Base-by-base conservation (phyloP, 176 grass and related monocot species). In the Tuctoria greenei region DNA sequence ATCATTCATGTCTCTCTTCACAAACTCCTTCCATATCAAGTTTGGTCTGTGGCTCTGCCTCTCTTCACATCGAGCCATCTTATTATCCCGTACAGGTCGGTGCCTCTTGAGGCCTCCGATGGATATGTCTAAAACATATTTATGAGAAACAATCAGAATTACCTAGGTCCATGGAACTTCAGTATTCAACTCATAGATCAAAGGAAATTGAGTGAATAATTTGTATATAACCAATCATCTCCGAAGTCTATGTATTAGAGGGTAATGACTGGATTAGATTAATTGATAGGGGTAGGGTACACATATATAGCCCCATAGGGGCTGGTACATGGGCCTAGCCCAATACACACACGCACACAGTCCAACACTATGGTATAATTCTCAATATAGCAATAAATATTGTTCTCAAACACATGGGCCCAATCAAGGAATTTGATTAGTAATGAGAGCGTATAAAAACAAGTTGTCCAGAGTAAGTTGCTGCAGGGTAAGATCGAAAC, bases 341-440 rank as follows among this genome's bases (percentile, higher is more conserved):
- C n/a, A n/a, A n/a, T n/a, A n/a, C n/a, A n/a, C n/a, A n/a, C n/a
- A n/a, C n/a, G n/a, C n/a, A n/a, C n/a, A n/a, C n/a, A n/a, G n/a
- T n/a, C n/a, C n/a, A n/a, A n/a, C n/a, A n/a, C n/a, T n/a, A n/a
- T n/a, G 59, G 50, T 62, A 76, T 21, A n/a, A 47, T 57, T 57
- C 10, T 10, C 54, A 35, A 68, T 61, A 21, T 41, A 75, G 17
- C 9, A 66, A 67, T 40, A 47, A 51, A 13, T 58, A 28, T 63
- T 40, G 65, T 64, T 58, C 58, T 55, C n/a, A n/a, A 66, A 73
- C 50, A 67, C 17, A 73, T 73, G 55, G 18, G 41, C 62, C 61
- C 13, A 46, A 40, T 66, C 3, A 10, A 37, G 44, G 28, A 57
- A 38, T 38, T 67, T 67, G 31, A 75, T 16, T 37, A 60, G 0